These are phyloP conservation scores for Proliferodiscus dingleyae DNA, from an alignment of 2,329 filamentous ascomycete species.

Conservation along the genomic window DNA sequence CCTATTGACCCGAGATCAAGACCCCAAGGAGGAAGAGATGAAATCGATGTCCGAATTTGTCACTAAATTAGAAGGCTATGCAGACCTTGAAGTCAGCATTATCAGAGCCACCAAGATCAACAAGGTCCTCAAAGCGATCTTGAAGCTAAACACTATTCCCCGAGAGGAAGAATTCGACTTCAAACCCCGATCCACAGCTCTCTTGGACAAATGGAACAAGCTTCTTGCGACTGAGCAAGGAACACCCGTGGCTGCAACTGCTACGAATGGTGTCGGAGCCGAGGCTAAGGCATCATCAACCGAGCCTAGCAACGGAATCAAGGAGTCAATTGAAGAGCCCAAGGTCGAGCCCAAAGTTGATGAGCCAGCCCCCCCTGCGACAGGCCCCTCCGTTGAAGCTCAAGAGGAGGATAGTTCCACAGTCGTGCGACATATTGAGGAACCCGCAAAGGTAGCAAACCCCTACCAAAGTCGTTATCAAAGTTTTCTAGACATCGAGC, in stretches of 20 bases:
- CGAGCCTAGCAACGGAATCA: conserved; percentile 29
- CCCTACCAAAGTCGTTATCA: background rate
- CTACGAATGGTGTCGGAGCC: conserved; percentile 29
- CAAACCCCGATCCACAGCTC: conserved; percentile 72
- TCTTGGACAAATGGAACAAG: conserved; percentile 88
- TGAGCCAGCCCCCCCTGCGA: conserved; percentile 36
- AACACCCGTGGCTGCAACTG: conserved; percentile 32
- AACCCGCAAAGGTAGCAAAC: conserved; percentile 20
- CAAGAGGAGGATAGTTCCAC: conserved; percentile 23
- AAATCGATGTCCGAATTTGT: conserved; percentile 71
- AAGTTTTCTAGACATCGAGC: background rate
- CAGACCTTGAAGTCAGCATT: conserved; percentile 81
- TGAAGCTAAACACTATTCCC: conserved; percentile 77
- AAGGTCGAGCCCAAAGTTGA: conserved; percentile 30
- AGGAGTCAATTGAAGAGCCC: conserved; percentile 29
- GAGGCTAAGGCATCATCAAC: conserved; percentile 36
- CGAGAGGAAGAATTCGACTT: conserved; percentile 86
- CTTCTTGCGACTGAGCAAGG: conserved; percentile 60
- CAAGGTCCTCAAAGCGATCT: conserved; percentile 92
- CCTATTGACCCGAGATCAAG: conserved; percentile 77
- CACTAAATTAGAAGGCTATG: conserved; percentile 72
- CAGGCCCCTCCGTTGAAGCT: conserved; percentile 23
- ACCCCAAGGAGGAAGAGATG: conserved; percentile 85
- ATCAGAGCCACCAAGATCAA: conserved; percentile 94
- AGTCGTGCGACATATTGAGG: conserved; percentile 11